Base-by-base conservation (phyloP, 1,284 basidiomycete genomes). In the Sphaerobolus stellatus region DNA sequence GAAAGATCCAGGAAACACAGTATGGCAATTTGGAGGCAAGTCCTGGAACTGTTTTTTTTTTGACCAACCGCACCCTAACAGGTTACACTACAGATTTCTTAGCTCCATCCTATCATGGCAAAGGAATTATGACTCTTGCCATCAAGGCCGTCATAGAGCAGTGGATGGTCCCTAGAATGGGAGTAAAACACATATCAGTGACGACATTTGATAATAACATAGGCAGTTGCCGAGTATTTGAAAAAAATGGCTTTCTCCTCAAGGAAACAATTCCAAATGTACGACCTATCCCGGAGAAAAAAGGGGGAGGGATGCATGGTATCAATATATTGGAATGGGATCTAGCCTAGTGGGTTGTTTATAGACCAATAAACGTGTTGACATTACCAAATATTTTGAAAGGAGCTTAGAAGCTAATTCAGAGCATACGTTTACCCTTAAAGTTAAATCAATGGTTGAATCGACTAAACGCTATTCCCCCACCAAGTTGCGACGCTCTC, bases 21-120 rank as follows among this genome's bases (percentile, higher is more conserved):
- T 76, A 16, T 83, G 79, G 79, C 74, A 69, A 18, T 62, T 82
- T 31, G 81, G 80, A 49, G 71, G 82, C 82, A 61, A 56, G 75
- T 64, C 24, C 29, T 18, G n/a, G 20, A 34, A 34, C n/a, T n/a
- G n/a, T 34, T 11, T 34, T 41, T 43, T 27, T 25, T 16, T n/a
- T n/a, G 18, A n/a, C 77, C 79, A 71, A 3, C 66, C 58, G 57
- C 11, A 44, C 25, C 18, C 16, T 20, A 11, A 16, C 31, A 44
- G 31, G 11, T 13, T 44, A 20, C 11, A n/a, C n/a, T 20, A 25
- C 16, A 69, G 68, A 66, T 53, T 68, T 66, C 44, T 56, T 68
- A 7, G 54, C 60, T 16, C 60, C 66, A 13, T 58, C 56, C 14
- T 61, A 68, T 52, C 68, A 70, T 49, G 60, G 62, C 2, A 57